These are phyloP conservation scores for Stenogyne calaminthoides DNA, from an alignment of 305 asterid species.

Conservation along the genomic window DNA sequence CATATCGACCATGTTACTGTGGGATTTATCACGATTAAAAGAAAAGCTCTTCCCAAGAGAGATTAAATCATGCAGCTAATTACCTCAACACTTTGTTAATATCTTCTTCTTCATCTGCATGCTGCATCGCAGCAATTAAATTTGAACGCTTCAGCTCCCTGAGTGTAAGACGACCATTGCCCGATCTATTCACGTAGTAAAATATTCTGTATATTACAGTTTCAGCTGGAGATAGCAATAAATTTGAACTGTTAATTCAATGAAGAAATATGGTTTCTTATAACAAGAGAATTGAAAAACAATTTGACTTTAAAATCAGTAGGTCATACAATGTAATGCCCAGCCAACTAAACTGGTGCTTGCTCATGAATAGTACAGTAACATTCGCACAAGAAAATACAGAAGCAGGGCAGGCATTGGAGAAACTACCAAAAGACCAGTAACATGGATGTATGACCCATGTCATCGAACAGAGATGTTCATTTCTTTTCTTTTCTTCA, in stretches of 20 bases:
- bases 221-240: conserved; percentile 84
- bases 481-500: not conserved
- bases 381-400: conserved; percentile 22
- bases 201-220: conserved; percentile 96
- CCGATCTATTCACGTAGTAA: conserved; percentile 96
- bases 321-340: conserved; percentile 22
- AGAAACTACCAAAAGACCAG: conserved; percentile 20
- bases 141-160: conserved; percentile 91
- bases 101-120: conserved; percentile 98
- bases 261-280: conserved; percentile 3
- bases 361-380: conserved; percentile 19
- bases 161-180: conserved; percentile 86
- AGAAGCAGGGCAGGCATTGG: conserved; percentile 9
- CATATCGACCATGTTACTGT: not conserved
- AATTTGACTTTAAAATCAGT: conserved; percentile 13
- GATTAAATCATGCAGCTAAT: conserved; percentile 25
- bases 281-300: not conserved
- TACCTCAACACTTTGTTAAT: conserved; percentile 97
- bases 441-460: not conserved
- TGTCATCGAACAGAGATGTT: conserved; percentile 17
- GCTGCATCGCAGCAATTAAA: conserved; percentile 94
- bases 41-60: conserved; percentile 8
- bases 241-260: conserved; percentile 38
- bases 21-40: conserved; percentile 12
- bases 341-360: conserved; percentile 24